phyloP scores from a whole-genome alignment of 2,329 filamentous ascomycete genomes.

The Clonostachys rhizophaga region DNA sequence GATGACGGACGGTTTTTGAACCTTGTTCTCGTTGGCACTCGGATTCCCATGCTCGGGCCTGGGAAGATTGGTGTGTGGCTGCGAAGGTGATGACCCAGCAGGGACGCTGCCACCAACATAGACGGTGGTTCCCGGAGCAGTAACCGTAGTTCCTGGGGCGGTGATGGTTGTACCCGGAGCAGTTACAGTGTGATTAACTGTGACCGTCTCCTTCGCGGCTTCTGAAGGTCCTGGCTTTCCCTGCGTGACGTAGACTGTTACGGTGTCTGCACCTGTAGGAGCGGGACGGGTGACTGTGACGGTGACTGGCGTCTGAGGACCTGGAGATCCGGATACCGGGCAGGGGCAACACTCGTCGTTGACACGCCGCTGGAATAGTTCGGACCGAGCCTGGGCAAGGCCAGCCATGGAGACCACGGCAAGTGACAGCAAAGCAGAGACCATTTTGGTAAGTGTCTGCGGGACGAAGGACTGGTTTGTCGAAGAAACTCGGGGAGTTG shows the following conservation, averaged over 20 bases:
- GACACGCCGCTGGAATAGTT: conserved; percentile 9
- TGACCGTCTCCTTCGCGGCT: conserved; percentile 16
- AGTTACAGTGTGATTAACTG: conserved; percentile 12
- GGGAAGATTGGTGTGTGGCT: background rate
- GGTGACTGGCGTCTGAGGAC: conserved; percentile 13
- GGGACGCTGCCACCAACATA: background rate
- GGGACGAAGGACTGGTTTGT: no score
- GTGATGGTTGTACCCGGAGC: background rate
- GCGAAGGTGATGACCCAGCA: background rate
- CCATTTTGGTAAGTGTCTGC: no score
- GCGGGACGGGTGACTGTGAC: conserved; percentile 11
- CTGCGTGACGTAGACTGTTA: conserved; percentile 3
- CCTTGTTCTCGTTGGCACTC: background rate
- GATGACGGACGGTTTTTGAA: background rate
- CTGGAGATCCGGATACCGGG: conserved; percentile 6
- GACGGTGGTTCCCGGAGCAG: background rate
- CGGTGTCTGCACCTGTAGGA: conserved; percentile 2
- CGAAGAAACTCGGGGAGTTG: no score
- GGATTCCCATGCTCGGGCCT: background rate
- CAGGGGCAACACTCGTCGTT: conserved; percentile 22
- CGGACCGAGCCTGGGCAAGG: conserved; percentile 16
- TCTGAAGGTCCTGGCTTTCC: background rate
- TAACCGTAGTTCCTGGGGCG: background rate
- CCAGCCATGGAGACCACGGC: conserved; percentile 16
- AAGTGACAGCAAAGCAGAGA: background rate